phyloP scores from a whole-genome alignment of 2,329 filamentous ascomycete genomes.

The Aspergillus oerlinghausenensis region DNA sequence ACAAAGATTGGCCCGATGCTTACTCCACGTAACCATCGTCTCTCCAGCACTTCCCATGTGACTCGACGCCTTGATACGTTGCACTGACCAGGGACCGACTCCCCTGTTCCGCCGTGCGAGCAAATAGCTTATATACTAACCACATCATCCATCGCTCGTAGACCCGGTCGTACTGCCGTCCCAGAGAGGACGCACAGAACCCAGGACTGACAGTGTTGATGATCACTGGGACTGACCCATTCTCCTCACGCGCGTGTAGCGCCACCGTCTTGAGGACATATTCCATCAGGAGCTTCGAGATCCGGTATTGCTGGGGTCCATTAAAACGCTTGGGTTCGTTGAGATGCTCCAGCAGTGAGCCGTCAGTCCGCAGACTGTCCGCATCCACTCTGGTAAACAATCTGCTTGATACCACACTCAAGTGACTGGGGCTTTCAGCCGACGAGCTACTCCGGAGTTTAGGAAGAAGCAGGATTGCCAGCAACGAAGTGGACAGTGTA shows the following conservation, averaged over 20 bases:
- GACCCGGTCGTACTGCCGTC: slow-evolving; percentile 36
- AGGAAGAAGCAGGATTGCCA: slow-evolving; percentile 51
- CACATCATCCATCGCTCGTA: slow-evolving; percentile 31
- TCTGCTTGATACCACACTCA: slow-evolving; percentile 45
- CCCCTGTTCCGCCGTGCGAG: slow-evolving; percentile 41
- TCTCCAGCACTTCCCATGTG: slow-evolving; percentile 43
- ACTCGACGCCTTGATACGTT: slow-evolving; percentile 38
- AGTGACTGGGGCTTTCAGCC: slow-evolving; percentile 30
- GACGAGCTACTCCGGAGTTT: slow-evolving; percentile 38
- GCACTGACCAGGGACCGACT: slow-evolving; percentile 42
- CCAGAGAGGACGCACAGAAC: slow-evolving; percentile 40
- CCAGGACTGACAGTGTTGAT: slow-evolving; percentile 45
- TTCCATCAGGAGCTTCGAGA: slow-evolving; percentile 42
- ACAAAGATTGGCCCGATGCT: slow-evolving; percentile 7
- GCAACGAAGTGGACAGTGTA: slow-evolving; percentile 51
- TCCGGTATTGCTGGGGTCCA: slow-evolving; percentile 34
- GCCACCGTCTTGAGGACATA: slow-evolving; percentile 39
- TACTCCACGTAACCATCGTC: slow-evolving; percentile 37
- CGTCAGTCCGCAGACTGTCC: slow-evolving; percentile 26
- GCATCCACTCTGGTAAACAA: slow-evolving; percentile 32
- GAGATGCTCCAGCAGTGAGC: slow-evolving; percentile 30
- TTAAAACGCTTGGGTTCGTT: slow-evolving; percentile 28
- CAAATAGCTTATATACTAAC: slow-evolving; percentile 36
- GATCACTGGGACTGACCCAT: slow-evolving; percentile 37
- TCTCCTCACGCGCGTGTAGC: slow-evolving; percentile 21